Base-by-base conservation (phyloP, 2,329 filamentous ascomycete genomes). In the Colletotrichum sp. region DNA sequence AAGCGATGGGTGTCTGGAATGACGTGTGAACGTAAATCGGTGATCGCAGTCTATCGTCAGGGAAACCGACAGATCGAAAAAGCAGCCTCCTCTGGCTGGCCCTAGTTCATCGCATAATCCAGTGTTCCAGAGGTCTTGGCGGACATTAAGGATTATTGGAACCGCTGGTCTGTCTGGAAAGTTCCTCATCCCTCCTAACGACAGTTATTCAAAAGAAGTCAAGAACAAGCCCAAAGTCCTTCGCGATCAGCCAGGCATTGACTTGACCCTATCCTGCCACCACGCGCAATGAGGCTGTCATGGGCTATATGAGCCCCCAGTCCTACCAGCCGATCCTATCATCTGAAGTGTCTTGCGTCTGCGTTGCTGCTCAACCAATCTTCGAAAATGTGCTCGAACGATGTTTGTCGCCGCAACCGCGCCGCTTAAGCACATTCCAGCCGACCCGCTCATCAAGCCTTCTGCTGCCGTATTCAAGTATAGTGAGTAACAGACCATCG, bases 31-130 rank as follows among this genome's bases (percentile, higher is more conserved):
- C 26, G 34, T 24, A 28, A 26, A 49, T 28, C 49, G 64, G 59
- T 52, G 59, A 69, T 74, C 70, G 66, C 32, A 36, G 59, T 16
- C 39, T 52, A 30, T 18, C n/a, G 21, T 26, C 28, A 34, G 13
- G 60, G 8, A n/a, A 15, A 8, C 18, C 12, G 59, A 28, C 36
- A n/a, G 59, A 69, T 65, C 73, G 70, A 57, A 72, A 12, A 2
- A 55, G n/a, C 36, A 24, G 16, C 30, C 18, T 30, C 55, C 49
- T 57, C 12, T 12, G 13, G 44, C 16, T 62, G 30, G 34, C 8
- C 49, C 49, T 32, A 21, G 74, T 76, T 76, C 70, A 26, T 76
- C 74, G 70, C 59, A 76, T 60, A 12, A 59, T 49, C 21, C 26
- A 6, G 12, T 13, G 57, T 39, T 60, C 39, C 63, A 62, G 15